Evolutionary conservation across 2,329 filamentous ascomycete species (phyloP).

Genomic region (Ophiostoma pallidulum): DNA sequence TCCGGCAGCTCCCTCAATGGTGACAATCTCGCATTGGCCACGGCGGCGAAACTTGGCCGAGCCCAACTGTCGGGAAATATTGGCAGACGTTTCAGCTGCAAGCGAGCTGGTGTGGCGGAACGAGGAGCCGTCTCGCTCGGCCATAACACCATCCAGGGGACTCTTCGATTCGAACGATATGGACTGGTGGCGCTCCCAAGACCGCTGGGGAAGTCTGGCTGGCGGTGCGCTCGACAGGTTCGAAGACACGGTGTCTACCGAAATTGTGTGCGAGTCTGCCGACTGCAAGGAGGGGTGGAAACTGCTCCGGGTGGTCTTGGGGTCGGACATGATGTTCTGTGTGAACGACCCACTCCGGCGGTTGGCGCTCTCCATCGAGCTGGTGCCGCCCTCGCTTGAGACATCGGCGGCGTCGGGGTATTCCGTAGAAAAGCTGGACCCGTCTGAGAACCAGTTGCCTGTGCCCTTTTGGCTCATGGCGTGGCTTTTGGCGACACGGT

Average conservation of each 20-base stretch:
- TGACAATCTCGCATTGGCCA: slow-evolving; percentile 55
- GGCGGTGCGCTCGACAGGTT: slow-evolving; percentile 30
- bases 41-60: slow-evolving; percentile 50
- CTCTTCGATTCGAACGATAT: slow-evolving; percentile 40
- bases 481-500: slow-evolving; percentile 63
- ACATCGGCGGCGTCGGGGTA: slow-evolving; percentile 38
- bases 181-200: slow-evolving; percentile 45
- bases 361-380: slow-evolving; percentile 44
- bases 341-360: slow-evolving; percentile 41
- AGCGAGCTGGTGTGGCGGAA: slow-evolving; percentile 29
- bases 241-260: slow-evolving; percentile 41
- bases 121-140: slow-evolving; percentile 32
- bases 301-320: slow-evolving; percentile 29
- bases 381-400: slow-evolving; percentile 48
- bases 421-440: slow-evolving; percentile 44
- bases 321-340: slow-evolving; percentile 34
- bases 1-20: slow-evolving; percentile 51
- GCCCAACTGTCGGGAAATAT: slow-evolving; percentile 44
- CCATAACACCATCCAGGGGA: slow-evolving; percentile 34
- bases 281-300: slow-evolving; percentile 33
- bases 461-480: slow-evolving; percentile 33
- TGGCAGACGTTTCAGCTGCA: slow-evolving; percentile 36
- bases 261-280: slow-evolving; percentile 36
- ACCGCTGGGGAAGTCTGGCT: slow-evolving; percentile 30
- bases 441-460: slow-evolving; percentile 41